These are phyloP conservation scores for Trichosporon inkin DNA, from an alignment of 1,284 basidiomycete species.

Conservation along the genomic window DNA sequence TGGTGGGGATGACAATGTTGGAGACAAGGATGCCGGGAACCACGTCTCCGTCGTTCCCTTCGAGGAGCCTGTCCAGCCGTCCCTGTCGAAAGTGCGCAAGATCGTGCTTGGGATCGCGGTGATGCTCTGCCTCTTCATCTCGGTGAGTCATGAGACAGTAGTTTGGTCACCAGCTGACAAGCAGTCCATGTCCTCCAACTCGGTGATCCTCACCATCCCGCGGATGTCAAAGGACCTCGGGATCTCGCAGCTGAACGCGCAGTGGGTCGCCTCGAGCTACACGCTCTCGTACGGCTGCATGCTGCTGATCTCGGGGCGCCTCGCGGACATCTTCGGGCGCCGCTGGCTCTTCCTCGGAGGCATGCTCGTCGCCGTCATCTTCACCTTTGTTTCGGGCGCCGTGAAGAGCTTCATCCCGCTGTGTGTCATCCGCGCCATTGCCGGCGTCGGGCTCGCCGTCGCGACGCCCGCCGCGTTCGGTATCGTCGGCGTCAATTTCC, in stretches of 20 bases:
- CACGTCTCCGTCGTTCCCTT: neutral
- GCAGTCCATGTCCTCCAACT: slow-evolving; percentile 19
- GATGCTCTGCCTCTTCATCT: slow-evolving; percentile 29
- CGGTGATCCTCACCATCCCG: slow-evolving; percentile 38
- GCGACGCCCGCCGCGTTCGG: slow-evolving; percentile 37
- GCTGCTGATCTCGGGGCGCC: slow-evolving; percentile 46
- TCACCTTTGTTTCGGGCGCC: slow-evolving; percentile 28
- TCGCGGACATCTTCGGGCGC: slow-evolving; percentile 49
- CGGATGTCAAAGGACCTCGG: slow-evolving; percentile 41
- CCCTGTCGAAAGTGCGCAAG: slow-evolving; percentile 11
- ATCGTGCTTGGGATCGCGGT: slow-evolving; percentile 25
- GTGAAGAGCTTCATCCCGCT: slow-evolving; percentile 20
- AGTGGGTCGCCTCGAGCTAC: slow-evolving; percentile 49
- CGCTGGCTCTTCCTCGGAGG: slow-evolving; percentile 44
- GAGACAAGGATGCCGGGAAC: neutral
- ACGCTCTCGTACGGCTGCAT: slow-evolving; percentile 47
- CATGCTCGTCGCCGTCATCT: slow-evolving; percentile 15
- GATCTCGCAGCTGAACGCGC: slow-evolving; percentile 34
- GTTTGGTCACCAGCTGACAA: neutral
- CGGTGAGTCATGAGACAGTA: slow-evolving; percentile 15
- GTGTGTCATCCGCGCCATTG: slow-evolving; percentile 28
- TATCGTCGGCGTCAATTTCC: slow-evolving; percentile 39
- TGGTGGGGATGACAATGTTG: neutral
- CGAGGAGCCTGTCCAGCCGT: neutral
- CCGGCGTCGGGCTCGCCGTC: slow-evolving; percentile 25